Evolutionary conservation across 1,139 yeast species (phyloP).

Genomic region (Sugiyamaella paludigena): DNA sequence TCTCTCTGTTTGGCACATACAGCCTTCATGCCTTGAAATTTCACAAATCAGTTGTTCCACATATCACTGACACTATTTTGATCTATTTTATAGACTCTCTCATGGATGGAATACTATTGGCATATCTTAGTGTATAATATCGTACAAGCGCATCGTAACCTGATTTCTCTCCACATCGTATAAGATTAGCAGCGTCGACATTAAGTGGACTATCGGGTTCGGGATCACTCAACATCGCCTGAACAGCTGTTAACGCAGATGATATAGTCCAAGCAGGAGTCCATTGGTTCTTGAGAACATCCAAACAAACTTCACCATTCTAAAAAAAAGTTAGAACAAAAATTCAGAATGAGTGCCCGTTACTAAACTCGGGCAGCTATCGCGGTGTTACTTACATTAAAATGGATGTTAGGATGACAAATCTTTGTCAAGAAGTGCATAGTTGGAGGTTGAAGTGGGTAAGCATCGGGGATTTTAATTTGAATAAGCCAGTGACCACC

Average conservation of each 20-base stretch:
- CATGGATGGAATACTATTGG: not conserved
- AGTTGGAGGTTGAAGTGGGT: conserved; percentile 71
- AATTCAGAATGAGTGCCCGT: not conserved
- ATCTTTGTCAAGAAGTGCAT: conserved; percentile 55
- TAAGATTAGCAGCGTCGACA: conserved; percentile 79
- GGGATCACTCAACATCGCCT: conserved; percentile 67
- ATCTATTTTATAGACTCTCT: too few species aligned
- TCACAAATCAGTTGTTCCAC: too few species aligned
- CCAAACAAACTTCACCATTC: conserved; percentile 84
- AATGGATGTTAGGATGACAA: conserved; percentile 74
- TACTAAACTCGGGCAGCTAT: too few species aligned
- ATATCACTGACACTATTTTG: too few species aligned
- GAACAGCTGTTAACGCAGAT: conserved; percentile 67
- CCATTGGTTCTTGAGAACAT: conserved; percentile 70
- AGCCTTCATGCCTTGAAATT: too few species aligned
- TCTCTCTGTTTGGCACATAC: too few species aligned
- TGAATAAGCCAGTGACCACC: conserved; percentile 58
- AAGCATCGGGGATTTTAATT: conserved; percentile 51
- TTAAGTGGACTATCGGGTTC: conserved; percentile 86
- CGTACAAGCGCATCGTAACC: conserved; percentile 63
- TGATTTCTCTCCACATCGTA: conserved; percentile 52
- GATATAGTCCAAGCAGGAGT: conserved; percentile 86
- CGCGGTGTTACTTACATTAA: conserved; percentile 38
- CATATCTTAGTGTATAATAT: conserved; percentile 52
- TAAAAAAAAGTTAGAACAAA: conserved; percentile 17